Conservation (phyloP, 305 asterid species). For the Caryopteris hybrid region DNA sequence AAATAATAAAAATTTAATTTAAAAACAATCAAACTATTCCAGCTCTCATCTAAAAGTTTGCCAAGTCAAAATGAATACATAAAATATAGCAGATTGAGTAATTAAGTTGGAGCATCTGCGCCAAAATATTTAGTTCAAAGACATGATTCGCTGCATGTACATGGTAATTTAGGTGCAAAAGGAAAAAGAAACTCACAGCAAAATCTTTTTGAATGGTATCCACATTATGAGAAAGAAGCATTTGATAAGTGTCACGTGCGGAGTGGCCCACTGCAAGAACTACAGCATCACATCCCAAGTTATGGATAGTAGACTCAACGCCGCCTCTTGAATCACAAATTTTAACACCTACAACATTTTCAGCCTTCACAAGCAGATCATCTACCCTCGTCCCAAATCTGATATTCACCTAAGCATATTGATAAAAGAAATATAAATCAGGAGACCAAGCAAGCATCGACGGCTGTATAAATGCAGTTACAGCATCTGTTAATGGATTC, state of each 20-base stretch:
- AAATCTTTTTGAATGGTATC: slow-evolving; percentile 75
- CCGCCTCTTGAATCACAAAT: slow-evolving; percentile 54
- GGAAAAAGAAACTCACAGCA: slow-evolving; percentile 56
- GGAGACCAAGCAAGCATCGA: neutral
- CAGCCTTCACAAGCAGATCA: slow-evolving; percentile 73
- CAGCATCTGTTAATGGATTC: slow-evolving; percentile 13
- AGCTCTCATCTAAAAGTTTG: neutral
- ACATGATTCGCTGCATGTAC: neutral
- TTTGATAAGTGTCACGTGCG: slow-evolving; percentile 85
- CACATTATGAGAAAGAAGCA: slow-evolving; percentile 85
- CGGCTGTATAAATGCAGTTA: slow-evolving; percentile 2
- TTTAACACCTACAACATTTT: slow-evolving; percentile 65
- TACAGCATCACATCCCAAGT: slow-evolving; percentile 71
- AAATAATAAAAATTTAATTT: too few relatives aligned
- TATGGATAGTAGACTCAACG: slow-evolving; percentile 30
- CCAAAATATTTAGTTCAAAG: neutral
- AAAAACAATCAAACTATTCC: too few relatives aligned
- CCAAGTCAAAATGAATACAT: neutral
- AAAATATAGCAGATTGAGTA: neutral
- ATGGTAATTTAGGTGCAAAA: slow-evolving; percentile 9
- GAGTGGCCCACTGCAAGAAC: slow-evolving; percentile 99
- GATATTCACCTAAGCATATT: slow-evolving; percentile 54
- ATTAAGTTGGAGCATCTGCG: neutral
- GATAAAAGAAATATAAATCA: slow-evolving; percentile 15
- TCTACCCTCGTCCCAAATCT: slow-evolving; percentile 88